These are phyloP conservation scores for Thuja plicata DNA, from an alignment of 83 land plant genomes.

Conservation along the genomic window DNA sequence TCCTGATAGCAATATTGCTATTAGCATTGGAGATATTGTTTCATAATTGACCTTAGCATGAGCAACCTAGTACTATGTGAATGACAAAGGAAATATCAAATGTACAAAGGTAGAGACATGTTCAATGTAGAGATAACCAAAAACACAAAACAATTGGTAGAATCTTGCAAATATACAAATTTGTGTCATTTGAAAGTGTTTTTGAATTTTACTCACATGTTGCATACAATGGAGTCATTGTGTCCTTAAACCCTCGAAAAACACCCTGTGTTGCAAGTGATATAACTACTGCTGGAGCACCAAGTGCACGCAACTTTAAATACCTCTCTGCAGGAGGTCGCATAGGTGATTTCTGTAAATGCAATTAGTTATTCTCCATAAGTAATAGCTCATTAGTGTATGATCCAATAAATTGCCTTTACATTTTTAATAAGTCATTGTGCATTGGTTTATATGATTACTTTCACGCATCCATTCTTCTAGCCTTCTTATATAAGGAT, in stretches of 20 bases:
- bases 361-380: neutral
- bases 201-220: constrained; percentile 43
- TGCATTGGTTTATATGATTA: neutral
- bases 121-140: neutral
- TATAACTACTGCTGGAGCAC: constrained; percentile 87
- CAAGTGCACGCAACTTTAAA: constrained; percentile 74
- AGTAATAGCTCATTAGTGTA: too few relatives aligned
- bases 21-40: neutral
- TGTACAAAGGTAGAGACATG: neutral
- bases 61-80: neutral
- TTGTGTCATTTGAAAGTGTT: neutral
- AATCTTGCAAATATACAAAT: neutral
- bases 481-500: neutral
- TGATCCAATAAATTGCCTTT: too few relatives aligned
- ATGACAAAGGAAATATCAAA: neutral
- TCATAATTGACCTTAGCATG: neutral
- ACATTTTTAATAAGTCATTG: neutral
- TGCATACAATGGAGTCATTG: constrained; percentile 86
- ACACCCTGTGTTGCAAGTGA: constrained; percentile 88
- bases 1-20: too few relatives aligned
- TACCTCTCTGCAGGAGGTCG: constrained; percentile 63
- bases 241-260: constrained; percentile 88
- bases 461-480: neutral
- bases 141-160: too few relatives aligned
- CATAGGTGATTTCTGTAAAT: constrained; percentile 70